Conservation (phyloP, 805 yeast genomes). For the Kuraishia molischiana region DNA sequence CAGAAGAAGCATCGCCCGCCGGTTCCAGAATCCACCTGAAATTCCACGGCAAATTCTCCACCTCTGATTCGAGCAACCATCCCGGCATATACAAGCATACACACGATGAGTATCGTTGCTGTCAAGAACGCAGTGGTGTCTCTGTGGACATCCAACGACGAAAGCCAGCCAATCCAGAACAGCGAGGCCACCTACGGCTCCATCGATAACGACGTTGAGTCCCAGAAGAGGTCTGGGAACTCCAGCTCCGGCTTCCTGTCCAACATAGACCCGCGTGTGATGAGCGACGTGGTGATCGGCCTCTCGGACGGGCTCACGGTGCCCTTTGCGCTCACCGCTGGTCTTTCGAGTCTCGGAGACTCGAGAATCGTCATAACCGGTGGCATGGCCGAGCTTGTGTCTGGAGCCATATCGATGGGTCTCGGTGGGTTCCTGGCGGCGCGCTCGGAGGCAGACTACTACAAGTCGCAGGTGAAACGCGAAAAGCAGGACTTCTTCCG, state of each 20-base stretch:
- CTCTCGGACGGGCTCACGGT: conserved; percentile 93
- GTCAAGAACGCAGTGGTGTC: conserved; percentile 1
- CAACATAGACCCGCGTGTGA: conserved; percentile 78
- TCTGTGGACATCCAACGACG: not conserved
- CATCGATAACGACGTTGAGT: not conserved
- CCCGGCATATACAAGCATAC: not conserved
- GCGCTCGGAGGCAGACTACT: conserved; percentile 73
- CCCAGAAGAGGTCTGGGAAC: not conserved
- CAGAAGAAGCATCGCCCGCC: too few relatives aligned
- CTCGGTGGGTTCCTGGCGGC: conserved; percentile 96
- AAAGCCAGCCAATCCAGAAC: too few relatives aligned
- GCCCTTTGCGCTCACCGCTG: conserved; percentile 98
- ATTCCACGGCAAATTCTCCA: too few relatives aligned
- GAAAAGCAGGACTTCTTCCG: conserved; percentile 63
- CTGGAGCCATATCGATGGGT: conserved; percentile 98
- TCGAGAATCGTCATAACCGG: conserved; percentile 90
- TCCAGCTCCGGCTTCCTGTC: conserved; percentile 28
- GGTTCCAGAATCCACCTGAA: too few relatives aligned
- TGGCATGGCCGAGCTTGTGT: conserved; percentile 94
- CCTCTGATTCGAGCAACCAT: not conserved
- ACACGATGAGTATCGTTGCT: conserved; percentile 1
- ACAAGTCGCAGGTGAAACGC: conserved; percentile 57
- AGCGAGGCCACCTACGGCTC: not conserved
- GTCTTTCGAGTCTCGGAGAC: conserved; percentile 84
- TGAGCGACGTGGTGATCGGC: conserved; percentile 91